Conservation (phyloP, 352 stramenopile genomes). For the Pythium phragmiticola region DNA sequence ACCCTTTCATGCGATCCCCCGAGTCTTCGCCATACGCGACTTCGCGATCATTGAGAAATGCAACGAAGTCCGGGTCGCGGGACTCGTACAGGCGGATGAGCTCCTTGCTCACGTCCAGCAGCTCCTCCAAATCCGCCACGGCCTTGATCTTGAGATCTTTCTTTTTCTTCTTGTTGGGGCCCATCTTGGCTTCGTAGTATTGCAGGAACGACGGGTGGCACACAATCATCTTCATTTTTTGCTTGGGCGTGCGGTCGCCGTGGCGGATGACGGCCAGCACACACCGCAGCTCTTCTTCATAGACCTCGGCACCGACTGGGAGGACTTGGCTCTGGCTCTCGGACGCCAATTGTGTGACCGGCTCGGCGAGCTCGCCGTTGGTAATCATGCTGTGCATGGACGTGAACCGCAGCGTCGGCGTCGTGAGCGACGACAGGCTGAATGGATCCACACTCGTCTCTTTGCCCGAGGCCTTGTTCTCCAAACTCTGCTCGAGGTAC, state of each 20-base stretch:
- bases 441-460: slow-evolving; percentile 41
- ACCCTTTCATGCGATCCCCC: slow-evolving; percentile 77
- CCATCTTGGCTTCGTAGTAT: slow-evolving; percentile 68
- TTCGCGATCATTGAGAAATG: slow-evolving; percentile 67
- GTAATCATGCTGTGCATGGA: slow-evolving; percentile 26
- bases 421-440: slow-evolving; percentile 57
- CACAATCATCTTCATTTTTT: slow-evolving; percentile 98
- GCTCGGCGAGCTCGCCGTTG: slow-evolving; percentile 60
- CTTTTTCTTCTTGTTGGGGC: slow-evolving; percentile 48
- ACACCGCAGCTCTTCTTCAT: slow-evolving; percentile 97
- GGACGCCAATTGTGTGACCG: slow-evolving; percentile 32
- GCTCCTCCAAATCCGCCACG: slow-evolving; percentile 70
- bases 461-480: slow-evolving; percentile 16
- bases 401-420: slow-evolving; percentile 62
- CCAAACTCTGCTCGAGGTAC: slow-evolving; percentile 70
- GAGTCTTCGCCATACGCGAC: slow-evolving; percentile 57
- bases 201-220: slow-evolving; percentile 89
- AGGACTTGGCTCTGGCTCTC: slow-evolving; percentile 20
- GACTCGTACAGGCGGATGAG: slow-evolving; percentile 67
- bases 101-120: slow-evolving; percentile 78
- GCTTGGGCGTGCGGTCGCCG: slow-evolving; percentile 99
- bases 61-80: slow-evolving; percentile 54
- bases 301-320: slow-evolving; percentile 29
- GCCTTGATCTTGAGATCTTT: slow-evolving; percentile 88
- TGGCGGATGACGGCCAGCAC: slow-evolving; percentile 99